Evolutionary conservation across 1,284 basidiomycete genomes (phyloP).

Genomic region (Xerocomus tenax): DNA sequence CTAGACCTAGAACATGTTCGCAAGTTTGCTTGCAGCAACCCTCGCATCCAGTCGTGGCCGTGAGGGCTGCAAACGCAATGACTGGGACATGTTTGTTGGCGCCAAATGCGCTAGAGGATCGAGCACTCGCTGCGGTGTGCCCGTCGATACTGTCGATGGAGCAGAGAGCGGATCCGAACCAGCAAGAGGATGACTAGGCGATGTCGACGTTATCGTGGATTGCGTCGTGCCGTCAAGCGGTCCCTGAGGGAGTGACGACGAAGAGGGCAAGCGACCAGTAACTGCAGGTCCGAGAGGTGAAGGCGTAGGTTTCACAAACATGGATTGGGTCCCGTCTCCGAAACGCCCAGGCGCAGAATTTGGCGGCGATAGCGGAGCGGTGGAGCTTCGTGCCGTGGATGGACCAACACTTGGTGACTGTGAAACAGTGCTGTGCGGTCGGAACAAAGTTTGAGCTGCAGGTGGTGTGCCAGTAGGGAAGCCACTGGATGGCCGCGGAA

Average conservation of each 20-base stretch:
- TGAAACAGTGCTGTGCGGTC: conserved; percentile 25
- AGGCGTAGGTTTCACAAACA: conserved; percentile 51
- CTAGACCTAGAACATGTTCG: conserved; percentile 64
- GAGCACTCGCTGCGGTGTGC: conserved; percentile 30
- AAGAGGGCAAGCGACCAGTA: conserved; percentile 29
- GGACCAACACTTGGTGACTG: conserved; percentile 47
- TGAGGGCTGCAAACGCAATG: conserved; percentile 58
- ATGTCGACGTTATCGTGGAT: conserved; percentile 5
- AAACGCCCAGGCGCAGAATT: conserved; percentile 45
- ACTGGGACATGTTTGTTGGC: conserved; percentile 54
- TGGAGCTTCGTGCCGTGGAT: conserved; percentile 14
- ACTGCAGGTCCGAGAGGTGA: conserved; percentile 30
- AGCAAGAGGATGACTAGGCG: conserved; percentile 16
- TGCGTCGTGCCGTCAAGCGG: conserved; percentile 20
- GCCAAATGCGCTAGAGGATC: conserved; percentile 58
- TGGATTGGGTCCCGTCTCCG: conserved; percentile 65
- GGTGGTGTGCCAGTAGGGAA: conserved; percentile 19
- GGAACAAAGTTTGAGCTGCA: conserved; percentile 15
- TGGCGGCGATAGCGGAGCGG: conserved; percentile 23
- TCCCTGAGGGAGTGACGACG: conserved; percentile 27
- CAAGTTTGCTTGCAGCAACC: conserved; percentile 79
- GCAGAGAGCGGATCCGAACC: conserved; percentile 16
- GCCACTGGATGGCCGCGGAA: conserved; percentile 16
- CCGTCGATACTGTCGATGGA: conserved; percentile 16
- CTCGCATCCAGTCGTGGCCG: conserved; percentile 65